Base-by-base conservation (phyloP, 1,284 basidiomycete genomes). In the Leccinum pachyderme region DNA sequence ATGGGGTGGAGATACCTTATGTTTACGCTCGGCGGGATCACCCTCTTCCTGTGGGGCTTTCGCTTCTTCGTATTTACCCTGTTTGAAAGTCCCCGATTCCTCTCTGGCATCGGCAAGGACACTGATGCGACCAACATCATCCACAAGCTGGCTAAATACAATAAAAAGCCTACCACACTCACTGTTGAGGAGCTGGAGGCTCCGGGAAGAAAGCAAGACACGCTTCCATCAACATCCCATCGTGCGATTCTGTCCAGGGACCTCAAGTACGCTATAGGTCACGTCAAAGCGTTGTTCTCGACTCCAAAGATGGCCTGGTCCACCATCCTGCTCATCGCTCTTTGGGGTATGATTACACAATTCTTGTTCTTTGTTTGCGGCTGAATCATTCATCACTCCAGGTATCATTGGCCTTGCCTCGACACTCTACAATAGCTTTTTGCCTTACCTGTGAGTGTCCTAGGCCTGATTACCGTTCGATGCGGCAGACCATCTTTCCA, bases 1-100 rank as follows among this genome's bases (percentile, higher is more conserved):
- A 80, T 78, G 78, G 81, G 85, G 65, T 87, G 85, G 85, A 74
- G 84, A 37, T 84, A 82, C 63, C 75, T 79, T 37, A 54, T 74
- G 22, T 69, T 72, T 47, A 59, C 60, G 6, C 66, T 77, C 25
- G 80, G 80, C 7, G 81, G 75, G 11, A 66, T 84, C 49, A 82
- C 76, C 41, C 68, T 86, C 56, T 64, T 81, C 47, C 66, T 84
- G 13, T 86, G 83, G 76, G 69, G 74, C 49, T 59, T 82, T 53
- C 84, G 86, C 51, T 81, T 83, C 70, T 77, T 85, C 62, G 66
- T 78, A 44, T 87, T 88, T 72, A 74, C 68, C 13, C 77, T 88
- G 57, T 71, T 80, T 52, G 86, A 88, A 61, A 83, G 81, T 53
- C 86, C 83, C 13, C 79, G 82, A 49, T 85, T 76, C 72, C 77